Conservation (phyloP, 768 basidiomycete species). For the Lentinula sp. region DNA sequence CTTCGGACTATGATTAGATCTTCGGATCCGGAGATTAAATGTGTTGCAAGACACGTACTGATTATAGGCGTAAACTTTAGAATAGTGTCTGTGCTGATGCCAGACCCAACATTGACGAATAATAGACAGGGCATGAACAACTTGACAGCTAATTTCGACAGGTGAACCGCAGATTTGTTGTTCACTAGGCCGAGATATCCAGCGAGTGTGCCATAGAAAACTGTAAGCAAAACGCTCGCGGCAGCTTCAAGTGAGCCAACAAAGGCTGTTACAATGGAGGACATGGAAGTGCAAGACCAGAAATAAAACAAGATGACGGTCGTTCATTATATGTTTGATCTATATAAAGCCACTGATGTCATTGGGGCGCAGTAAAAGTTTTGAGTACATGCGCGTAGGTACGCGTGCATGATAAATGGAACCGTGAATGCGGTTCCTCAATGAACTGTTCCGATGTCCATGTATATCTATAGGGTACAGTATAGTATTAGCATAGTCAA, state of each 20-base stretch:
- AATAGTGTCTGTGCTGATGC: neutral
- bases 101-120: conserved; percentile 1
- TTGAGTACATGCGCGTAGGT: too few species aligned
- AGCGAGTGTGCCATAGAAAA: conserved; percentile 1
- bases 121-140: neutral
- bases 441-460: too few species aligned
- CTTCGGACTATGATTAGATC: neutral
- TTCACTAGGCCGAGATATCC: neutral
- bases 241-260: neutral
- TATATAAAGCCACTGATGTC: too few species aligned
- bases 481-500: too few species aligned
- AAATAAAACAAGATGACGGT: too few species aligned
- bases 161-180: neutral
- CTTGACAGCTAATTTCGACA: neutral
- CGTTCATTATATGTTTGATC: too few species aligned
- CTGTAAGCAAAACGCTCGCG: conserved; percentile 1
- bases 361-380: too few species aligned
- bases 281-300: neutral
- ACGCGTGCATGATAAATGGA: too few species aligned
- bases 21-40: neutral
- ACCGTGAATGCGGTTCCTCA: too few species aligned
- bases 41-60: neutral
- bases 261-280: conserved; percentile 2
- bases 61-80: neutral
- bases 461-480: too few species aligned